Evolutionary conservation across 2,329 filamentous ascomycete species (phyloP), one percentile per base, ranked within the genome.

Genomic region (Macroventuria anomochaeta): DNA sequence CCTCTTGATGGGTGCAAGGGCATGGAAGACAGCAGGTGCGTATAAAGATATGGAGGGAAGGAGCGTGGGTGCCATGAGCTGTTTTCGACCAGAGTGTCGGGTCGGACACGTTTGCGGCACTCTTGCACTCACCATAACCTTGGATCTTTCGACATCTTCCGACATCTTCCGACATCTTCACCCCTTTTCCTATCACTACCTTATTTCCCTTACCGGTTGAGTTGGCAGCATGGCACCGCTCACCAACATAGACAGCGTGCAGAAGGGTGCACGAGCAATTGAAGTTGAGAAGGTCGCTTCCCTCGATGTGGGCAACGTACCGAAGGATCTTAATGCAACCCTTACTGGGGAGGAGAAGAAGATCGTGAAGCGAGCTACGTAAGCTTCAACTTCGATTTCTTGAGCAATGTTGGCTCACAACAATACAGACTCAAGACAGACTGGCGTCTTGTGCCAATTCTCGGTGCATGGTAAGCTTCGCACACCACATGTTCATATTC

Each of bases 391-490:
- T 17, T 18, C 5, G 13, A 17, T 29, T 5, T 3, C 3, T 36
- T 10, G 32, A 11, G 13, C 7, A 7, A 25, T n/a, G n/a, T 12
- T 26, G 7, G 25, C 46, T 53, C 12, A 60, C 34, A 36, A 41
- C 57, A 18, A n/a, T 54, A 20, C 59, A 64, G 48, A 63, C 65
- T 25, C 67, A 74, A 58, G 67, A 61, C 69, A 15, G 68, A 71
- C 29, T 62, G 43, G 33, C 57, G 67, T 33, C 58, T 71, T 13
- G 37, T 70, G 15, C 67, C 68, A 10, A 69, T 71, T 26, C 58
- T 71, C 11, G 64, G 68, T 13, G 59, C 59, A 40, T 63, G 59
- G 40, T 43, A 11, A 32, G 28, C 10, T 25, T 15, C 18, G 12
- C 28, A 31, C 10, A 33, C 31, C 31, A 33, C 4, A 12, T 28